phyloP scores from a whole-genome alignment of 257 asterid species.

The Cordia subcordata region DNA sequence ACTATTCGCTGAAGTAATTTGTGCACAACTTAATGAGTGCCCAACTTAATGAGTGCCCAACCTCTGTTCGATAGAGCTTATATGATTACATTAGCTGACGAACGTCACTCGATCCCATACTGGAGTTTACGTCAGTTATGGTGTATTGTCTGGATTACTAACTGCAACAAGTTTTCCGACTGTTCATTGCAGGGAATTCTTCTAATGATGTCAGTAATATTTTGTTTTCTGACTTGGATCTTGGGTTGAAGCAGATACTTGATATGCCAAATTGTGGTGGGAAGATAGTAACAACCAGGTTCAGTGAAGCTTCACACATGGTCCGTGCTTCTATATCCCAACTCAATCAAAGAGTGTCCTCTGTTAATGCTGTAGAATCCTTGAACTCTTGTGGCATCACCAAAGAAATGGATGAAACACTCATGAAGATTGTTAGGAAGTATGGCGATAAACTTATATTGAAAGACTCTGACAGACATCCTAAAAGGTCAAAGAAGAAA shows the following conservation, averaged over 20 bases:
- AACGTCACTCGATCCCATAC: no score
- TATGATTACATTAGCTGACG: no score
- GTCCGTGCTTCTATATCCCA: conserved; percentile 37
- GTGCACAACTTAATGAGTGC: no score
- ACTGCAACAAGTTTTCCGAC: conserved; percentile 8
- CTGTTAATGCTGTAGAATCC: conserved; percentile 29
- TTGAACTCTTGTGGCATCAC: conserved; percentile 15
- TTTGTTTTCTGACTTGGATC: conserved; percentile 30
- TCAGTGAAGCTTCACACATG: conserved; percentile 56
- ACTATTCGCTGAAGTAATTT: no score
- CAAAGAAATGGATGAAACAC: conserved; percentile 33
- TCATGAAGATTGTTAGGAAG: conserved; percentile 45
- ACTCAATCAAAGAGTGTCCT: conserved; percentile 24
- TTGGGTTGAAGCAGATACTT: conserved; percentile 61
- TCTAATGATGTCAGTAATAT: conserved; percentile 18
- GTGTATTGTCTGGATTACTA: not conserved
- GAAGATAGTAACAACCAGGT: conserved; percentile 38
- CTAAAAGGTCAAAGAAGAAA: conserved; percentile 56
- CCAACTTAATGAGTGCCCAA: no score
- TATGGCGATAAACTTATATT: conserved; percentile 68
- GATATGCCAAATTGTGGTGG: conserved; percentile 37
- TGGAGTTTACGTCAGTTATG: not conserved
- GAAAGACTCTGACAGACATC: conserved; percentile 69
- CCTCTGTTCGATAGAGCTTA: no score
- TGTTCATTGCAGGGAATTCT: conserved; percentile 47